A percentile compares a stretch with the other conserved stretches of the same genome.
Evolutionary conservation across 176 grass and related monocot genomes (phyloP).

Genomic region (Musa beccarii): DNA sequence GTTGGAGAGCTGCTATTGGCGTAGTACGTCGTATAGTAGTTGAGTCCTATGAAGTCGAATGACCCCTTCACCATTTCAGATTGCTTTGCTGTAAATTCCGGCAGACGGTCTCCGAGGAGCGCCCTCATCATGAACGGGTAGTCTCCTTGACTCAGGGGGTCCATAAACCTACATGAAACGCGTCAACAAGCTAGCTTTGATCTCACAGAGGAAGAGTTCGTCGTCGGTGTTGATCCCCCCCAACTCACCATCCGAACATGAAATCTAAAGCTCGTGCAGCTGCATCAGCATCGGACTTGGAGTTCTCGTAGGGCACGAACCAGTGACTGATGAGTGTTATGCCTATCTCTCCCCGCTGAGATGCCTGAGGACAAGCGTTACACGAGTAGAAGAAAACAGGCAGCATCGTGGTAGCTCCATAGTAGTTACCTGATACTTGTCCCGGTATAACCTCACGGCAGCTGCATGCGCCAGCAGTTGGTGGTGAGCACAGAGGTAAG

Average conservation of each 20-base stretch:
- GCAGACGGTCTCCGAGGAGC: slow-evolving; percentile 44
- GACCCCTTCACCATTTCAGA: slow-evolving; percentile 29
- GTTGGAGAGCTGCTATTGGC: slow-evolving; percentile 16
- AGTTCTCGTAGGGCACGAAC: slow-evolving; percentile 38
- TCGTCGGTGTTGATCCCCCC: too few species aligned
- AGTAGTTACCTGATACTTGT: slow-evolving; percentile 31
- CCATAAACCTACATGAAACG: slow-evolving; percentile 30
- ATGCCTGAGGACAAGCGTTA: slow-evolving; percentile 1
- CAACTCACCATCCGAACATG: slow-evolving; percentile 48
- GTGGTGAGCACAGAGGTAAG: slow-evolving; percentile 51
- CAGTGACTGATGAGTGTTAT: slow-evolving; percentile 41
- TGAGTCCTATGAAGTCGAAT: slow-evolving; percentile 61
- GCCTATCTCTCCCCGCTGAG: slow-evolving; percentile 59
- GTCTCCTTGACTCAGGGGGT: slow-evolving; percentile 55
- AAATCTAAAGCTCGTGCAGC: slow-evolving; percentile 54
- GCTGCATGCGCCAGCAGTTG: slow-evolving; percentile 42
- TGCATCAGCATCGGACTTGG: slow-evolving; percentile 26
- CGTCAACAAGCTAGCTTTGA: too few species aligned
- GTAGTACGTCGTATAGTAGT: slow-evolving; percentile 61
- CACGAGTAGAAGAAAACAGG: too few species aligned
- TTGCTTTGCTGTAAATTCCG: slow-evolving; percentile 43
- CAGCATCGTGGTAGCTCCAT: too few species aligned
- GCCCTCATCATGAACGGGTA: slow-evolving; percentile 50
- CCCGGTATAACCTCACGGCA: slow-evolving; percentile 41
- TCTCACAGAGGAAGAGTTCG: too few species aligned